A percentile compares a stretch with the other conserved stretches of the same genome.
These are phyloP conservation scores for Podospora fimiseda DNA, from an alignment of 495 filamentous ascomycete genomes.

Conservation along the genomic window DNA sequence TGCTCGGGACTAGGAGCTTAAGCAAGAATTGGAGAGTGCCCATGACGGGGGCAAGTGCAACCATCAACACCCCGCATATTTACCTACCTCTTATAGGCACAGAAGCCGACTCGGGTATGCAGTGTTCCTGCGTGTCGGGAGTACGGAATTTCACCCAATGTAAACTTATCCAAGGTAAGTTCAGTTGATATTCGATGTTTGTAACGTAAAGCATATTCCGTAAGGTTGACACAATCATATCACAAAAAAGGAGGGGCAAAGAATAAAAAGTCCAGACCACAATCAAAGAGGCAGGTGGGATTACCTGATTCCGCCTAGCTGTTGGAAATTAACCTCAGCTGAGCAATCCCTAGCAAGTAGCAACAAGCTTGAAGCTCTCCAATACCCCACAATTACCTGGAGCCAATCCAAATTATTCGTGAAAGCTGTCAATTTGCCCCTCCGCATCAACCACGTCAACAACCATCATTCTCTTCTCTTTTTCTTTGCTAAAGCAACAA, in stretches of 20 bases:
- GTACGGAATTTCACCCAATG: no score
- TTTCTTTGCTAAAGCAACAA: background rate
- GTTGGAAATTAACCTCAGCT: background rate
- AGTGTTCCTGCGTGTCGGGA: no score
- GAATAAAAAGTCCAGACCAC: background rate
- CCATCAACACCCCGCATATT: no score
- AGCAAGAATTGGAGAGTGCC: no score
- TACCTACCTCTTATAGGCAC: no score
- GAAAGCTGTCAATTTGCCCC: constrained; percentile 20
- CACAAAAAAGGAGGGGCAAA: background rate
- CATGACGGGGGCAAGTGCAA: no score
- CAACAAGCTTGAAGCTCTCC: constrained; percentile 1
- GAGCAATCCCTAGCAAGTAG: background rate
- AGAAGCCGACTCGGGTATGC: no score
- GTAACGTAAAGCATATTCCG: no score
- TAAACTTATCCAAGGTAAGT: no score
- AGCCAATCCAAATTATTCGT: constrained; percentile 19
- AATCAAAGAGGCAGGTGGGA: background rate
- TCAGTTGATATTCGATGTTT: no score
- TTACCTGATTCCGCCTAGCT: constrained; percentile 2
- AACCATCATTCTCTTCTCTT: background rate
- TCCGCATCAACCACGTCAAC: background rate
- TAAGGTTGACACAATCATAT: no score
- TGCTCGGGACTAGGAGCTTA: no score
- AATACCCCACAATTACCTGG: constrained; percentile 17